phyloP scores from a whole-genome alignment of 192 early-diverging fungal species.

The Physocladia obscura region DNA sequence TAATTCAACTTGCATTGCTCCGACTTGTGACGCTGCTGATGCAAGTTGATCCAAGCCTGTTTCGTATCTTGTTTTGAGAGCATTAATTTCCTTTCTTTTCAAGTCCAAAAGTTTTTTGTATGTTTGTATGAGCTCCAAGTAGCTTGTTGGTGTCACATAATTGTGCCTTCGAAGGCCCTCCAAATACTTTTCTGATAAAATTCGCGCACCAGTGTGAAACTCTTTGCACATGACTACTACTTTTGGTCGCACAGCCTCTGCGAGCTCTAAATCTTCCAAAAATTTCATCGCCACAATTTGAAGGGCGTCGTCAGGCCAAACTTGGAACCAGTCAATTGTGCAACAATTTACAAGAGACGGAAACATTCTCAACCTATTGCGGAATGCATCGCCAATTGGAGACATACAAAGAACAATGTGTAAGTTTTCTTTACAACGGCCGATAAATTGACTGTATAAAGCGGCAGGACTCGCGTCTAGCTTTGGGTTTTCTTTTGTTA shows the following conservation, averaged over 20 bases:
- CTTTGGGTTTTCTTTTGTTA: conserved; percentile 55
- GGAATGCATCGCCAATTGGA: conserved; percentile 61
- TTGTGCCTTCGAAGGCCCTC: conserved; percentile 53
- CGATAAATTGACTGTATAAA: conserved; percentile 57
- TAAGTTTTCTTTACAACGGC: conserved; percentile 58
- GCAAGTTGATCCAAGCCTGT: conserved; percentile 58
- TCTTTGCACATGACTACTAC: conserved; percentile 60
- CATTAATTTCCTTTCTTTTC: conserved; percentile 54
- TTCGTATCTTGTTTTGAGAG: conserved; percentile 52
- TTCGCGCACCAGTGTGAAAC: conserved; percentile 51
- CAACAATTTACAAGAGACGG: conserved; percentile 63
- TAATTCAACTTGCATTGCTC: conserved; percentile 57
- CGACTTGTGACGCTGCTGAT: conserved; percentile 53
- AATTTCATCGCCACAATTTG: conserved; percentile 58
- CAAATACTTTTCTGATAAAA: conserved; percentile 49
- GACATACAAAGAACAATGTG: conserved; percentile 63
- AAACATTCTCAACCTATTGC: conserved; percentile 60
- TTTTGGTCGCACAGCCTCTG: conserved; percentile 38
- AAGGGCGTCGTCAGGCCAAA: conserved; percentile 63
- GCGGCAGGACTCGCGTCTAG: conserved; percentile 53
- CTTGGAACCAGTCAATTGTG: conserved; percentile 67
- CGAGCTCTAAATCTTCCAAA: conserved; percentile 58
- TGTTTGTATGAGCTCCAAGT: conserved; percentile 60
- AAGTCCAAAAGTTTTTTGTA: conserved; percentile 53
- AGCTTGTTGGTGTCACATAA: conserved; percentile 61